phyloP scores from a whole-genome alignment of 495 filamentous ascomycete species.

The Aspergillus incahuasiensis region DNA sequence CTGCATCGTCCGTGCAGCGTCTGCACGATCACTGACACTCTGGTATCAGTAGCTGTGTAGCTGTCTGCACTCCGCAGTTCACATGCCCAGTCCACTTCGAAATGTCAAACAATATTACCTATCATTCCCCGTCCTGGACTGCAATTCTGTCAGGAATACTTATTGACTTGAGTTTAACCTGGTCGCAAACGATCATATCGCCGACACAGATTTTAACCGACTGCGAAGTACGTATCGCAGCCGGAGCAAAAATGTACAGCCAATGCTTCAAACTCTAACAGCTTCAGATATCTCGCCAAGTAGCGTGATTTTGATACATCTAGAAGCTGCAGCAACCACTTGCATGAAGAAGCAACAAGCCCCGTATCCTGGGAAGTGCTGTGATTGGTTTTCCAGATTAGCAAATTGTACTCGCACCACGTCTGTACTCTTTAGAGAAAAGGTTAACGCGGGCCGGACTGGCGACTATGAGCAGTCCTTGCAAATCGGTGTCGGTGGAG shows the following conservation, averaged over 20 bases:
- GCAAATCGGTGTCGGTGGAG: not conserved
- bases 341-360: no score
- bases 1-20: not conserved
- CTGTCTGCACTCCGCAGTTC: not conserved
- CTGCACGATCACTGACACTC: not conserved
- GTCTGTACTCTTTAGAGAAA: no score
- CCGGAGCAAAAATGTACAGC: no score
- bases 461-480: not conserved
- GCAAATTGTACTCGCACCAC: no score
- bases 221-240: no score
- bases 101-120: not conserved
- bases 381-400: no score
- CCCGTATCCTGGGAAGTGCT: no score
- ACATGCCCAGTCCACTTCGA: not conserved
- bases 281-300: not conserved
- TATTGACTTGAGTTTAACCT: not conserved
- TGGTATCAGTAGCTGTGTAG: not conserved
- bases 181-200: not conserved
- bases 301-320: not conserved
- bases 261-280: not conserved
- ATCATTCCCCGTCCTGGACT: not conserved
- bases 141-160: not conserved
- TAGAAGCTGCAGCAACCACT: not conserved
- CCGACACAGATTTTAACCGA: not conserved
- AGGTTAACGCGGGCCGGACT: not conserved